Percentiles rank a stretch among this genome's conserved stretches.
Evolutionary conservation across 2,329 filamentous ascomycete genomes (phyloP).

Genomic region (Intubia oerlemansii): DNA sequence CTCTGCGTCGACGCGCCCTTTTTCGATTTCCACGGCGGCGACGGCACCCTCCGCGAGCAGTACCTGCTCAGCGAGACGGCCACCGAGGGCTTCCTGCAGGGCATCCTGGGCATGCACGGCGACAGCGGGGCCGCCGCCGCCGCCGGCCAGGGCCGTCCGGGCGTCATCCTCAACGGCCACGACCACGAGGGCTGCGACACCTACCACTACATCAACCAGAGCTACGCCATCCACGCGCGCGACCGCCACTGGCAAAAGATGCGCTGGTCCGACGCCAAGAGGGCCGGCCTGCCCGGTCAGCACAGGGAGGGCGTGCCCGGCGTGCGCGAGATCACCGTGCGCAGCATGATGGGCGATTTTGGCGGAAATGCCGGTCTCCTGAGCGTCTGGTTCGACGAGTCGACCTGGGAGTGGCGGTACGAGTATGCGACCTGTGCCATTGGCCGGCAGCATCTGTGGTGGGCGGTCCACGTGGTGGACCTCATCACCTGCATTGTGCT

Average conservation of each 20-base stretch:
- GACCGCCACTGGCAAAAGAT: conserved; percentile 28
- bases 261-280: conserved; percentile 25
- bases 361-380: conserved; percentile 80
- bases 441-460: conserved; percentile 85
- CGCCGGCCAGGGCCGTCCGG: conserved; percentile 43
- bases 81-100: conserved; percentile 58
- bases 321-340: conserved; percentile 74
- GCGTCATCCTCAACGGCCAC: conserved; percentile 77
- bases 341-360: conserved; percentile 97
- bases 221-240: conserved; percentile 16
- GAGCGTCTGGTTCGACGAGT: conserved; percentile 70
- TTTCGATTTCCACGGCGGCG: conserved; percentile 52
- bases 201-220: conserved; percentile 59
- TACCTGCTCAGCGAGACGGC: conserved; percentile 64
- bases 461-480: conserved; percentile 63
- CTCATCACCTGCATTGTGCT: conserved; percentile 20
- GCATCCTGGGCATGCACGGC: conserved; percentile 58
- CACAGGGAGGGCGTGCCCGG: conserved; percentile 28
- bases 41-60: conserved; percentile 67
- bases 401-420: conserved; percentile 54
- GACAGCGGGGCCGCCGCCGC: conserved; percentile 32
- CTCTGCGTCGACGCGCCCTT: conserved; percentile 69
- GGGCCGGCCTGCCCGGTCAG: conserved; percentile 14
- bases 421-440: conserved; percentile 61
- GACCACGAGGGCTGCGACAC: conserved; percentile 90